Evolutionary conservation across 2,329 filamentous ascomycete species (phyloP).

Genomic region (Paecilomyces sp.): DNA sequence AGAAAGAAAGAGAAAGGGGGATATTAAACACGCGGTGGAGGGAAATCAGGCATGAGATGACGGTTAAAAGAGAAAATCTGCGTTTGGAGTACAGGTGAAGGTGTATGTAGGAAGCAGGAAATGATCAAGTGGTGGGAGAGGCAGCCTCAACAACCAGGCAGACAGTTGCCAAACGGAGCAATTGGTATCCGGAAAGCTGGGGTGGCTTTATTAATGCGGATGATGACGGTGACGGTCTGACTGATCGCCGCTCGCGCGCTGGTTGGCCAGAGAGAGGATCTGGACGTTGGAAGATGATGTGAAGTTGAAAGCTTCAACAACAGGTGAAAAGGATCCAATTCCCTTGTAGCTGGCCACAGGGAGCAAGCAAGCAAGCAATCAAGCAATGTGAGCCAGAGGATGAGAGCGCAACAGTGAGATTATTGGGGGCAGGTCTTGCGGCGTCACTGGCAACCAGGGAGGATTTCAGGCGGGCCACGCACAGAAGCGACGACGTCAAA

Average conservation of each 20-base stretch:
- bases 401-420: not conserved
- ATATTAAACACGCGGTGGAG: not conserved
- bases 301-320: not conserved
- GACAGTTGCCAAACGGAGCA: not conserved
- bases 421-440: not conserved
- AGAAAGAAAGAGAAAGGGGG: not conserved
- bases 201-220: not conserved
- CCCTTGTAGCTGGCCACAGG: not conserved
- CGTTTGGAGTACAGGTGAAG: not conserved
- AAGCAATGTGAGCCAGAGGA: not conserved
- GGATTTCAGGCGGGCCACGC: not conserved
- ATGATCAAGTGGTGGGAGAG: not conserved
- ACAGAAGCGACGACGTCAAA: not conserved
- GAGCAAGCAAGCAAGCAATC: no score
- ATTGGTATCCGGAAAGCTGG: not conserved
- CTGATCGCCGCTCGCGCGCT: not conserved
- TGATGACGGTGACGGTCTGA: not conserved
- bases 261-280: not conserved
- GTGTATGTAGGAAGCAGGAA: not conserved
- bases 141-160: not conserved
- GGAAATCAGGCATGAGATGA: not conserved
- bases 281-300: not conserved
- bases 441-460: not conserved
- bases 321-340: not conserved
- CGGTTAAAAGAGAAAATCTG: not conserved